These are phyloP conservation scores for Marasmius tenuissimus DNA, from an alignment of 1,284 basidiomycete genomes.

Conservation along the genomic window DNA sequence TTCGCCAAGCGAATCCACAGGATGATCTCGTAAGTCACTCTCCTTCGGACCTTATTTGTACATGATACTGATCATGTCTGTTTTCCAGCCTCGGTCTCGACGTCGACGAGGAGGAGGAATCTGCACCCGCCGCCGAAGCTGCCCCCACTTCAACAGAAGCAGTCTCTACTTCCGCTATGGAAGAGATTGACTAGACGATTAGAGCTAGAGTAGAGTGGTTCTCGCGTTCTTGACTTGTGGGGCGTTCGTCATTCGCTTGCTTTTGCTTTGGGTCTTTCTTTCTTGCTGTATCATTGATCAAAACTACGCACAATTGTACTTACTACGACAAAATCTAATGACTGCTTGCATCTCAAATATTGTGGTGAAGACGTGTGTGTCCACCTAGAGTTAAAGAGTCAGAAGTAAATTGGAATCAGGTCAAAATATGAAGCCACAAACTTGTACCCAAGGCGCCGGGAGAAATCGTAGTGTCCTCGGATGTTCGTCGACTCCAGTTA, in stretches of 20 bases:
- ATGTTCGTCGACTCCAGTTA: too few species aligned
- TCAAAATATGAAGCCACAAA: neutral
- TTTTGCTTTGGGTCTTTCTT: too few species aligned
- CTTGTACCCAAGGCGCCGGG: neutral
- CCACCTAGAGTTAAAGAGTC: too few species aligned
- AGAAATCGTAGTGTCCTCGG: neutral
- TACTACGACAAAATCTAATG: too few species aligned
- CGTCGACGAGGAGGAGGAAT: conserved; percentile 69
- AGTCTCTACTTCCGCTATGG: conserved; percentile 75
- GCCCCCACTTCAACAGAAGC: conserved; percentile 51
- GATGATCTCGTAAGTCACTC: conserved; percentile 75
- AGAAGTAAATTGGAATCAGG: neutral
- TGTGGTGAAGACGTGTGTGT: too few species aligned
- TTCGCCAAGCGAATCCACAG: conserved; percentile 97
- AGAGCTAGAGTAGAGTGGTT: neutral
- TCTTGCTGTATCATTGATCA: too few species aligned
- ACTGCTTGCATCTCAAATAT: too few species aligned
- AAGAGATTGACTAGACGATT: conserved; percentile 74
- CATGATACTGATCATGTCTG: conserved; percentile 10
- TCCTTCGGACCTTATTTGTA: conserved; percentile 1
- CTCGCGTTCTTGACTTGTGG: neutral
- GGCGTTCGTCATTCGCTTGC: neutral
- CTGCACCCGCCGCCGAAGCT: conserved; percentile 33
- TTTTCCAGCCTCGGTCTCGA: conserved; percentile 68
- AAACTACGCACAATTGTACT: too few species aligned